Conservation (phyloP, 768 basidiomycete species). For the Trametes cubensis region DNA sequence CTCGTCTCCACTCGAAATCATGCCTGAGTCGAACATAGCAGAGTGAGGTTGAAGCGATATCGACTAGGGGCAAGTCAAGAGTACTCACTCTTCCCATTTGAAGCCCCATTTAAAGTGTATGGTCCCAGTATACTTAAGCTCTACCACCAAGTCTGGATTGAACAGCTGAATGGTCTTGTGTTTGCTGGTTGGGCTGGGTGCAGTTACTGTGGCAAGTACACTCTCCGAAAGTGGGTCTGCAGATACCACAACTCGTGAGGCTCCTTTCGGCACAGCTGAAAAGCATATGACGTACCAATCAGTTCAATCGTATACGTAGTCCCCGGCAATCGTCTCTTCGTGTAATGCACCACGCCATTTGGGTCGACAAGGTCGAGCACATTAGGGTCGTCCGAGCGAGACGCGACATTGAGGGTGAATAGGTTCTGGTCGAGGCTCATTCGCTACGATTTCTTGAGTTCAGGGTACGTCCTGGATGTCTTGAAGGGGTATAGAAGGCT, state of each 20-base stretch:
- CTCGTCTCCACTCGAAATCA: constrained; percentile 84
- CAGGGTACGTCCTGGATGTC: neutral
- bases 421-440: constrained; percentile 89
- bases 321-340: constrained; percentile 63
- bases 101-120: constrained; percentile 78
- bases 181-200: constrained; percentile 68
- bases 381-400: constrained; percentile 58
- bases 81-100: constrained; percentile 78
- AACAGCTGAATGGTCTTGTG: constrained; percentile 73
- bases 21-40: constrained; percentile 50
- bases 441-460: too few species aligned
- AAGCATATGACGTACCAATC: constrained; percentile 51
- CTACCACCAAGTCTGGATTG: constrained; percentile 72
- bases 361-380: constrained; percentile 74
- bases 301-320: constrained; percentile 65
- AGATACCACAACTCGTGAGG: neutral
- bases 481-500: neutral
- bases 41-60: neutral
- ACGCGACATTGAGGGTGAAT: constrained; percentile 73
- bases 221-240: constrained; percentile 75
- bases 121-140: constrained; percentile 74
- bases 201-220: constrained; percentile 67
- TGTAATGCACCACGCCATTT: constrained; percentile 65
- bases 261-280: neutral
- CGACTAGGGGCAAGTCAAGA: neutral